Base-by-base conservation (phyloP, 345 rosid genomes). In the Citrus unshiu region DNA sequence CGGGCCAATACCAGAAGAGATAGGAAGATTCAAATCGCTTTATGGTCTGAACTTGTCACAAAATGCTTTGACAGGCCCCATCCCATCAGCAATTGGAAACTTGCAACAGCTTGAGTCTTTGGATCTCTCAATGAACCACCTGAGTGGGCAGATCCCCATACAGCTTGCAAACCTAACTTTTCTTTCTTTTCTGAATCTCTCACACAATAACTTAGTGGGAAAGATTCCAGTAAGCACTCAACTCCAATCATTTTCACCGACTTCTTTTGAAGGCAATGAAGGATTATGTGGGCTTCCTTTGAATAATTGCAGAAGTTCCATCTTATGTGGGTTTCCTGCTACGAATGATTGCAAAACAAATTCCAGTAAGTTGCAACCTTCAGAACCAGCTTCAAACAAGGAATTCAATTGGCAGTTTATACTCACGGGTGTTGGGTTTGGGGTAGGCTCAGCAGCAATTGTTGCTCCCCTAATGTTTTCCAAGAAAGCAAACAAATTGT, bases 401-500 rank as follows among this genome's bases (percentile, higher is more conserved):
- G 76, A 54, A 63, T 79, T 84, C 24, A 85, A 90, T 80, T 88
- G 91, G 90, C 79, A 54, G 67, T 73, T 84, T 85, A 85, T 90
- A 74, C 18, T 82, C 40, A 83, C 73, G 0, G 93, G 93, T 2
- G 12, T 88, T 8, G 92, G 93, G 1, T 87, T 86, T 12, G 96
- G 96, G 0, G 58, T 78, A 0, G 93, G 91, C 9, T 89, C 92
- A 72, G 96, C 84, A 5, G 35, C 57, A 18, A 65, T 79, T 7
- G 77, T 89, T 79, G 90, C 86, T 6, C 89, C 89, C 3, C 29
- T 85, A 13, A 56, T 82, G n/a, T 43, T 85, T 59, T 84, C 82
- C 77, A 85, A 75, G 80, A 82, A 58, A 77, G 83, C 78, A 27
- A 78, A 67, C 29, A 40, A 63, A 66, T 83, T 85, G 78, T 75